Evolutionary conservation across 371 early-diverging fungal species (phyloP).

Genomic region (Choanephora cucurbitarum): DNA sequence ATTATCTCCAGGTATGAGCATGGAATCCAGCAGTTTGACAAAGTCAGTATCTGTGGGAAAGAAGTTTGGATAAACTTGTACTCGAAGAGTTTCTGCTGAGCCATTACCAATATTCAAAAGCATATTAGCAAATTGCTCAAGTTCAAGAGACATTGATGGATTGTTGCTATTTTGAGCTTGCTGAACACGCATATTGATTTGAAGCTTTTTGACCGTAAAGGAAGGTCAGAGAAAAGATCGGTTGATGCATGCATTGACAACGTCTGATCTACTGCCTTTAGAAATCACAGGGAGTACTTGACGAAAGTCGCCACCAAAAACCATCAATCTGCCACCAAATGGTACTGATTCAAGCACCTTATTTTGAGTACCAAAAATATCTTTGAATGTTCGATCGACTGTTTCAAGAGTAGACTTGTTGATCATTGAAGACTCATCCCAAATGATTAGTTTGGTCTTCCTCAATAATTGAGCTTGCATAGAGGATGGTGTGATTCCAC

Average conservation of each 20-base stretch:
- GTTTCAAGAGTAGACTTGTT: slow-evolving; percentile 22
- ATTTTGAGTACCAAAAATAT: slow-evolving; percentile 15
- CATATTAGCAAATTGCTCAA: slow-evolving; percentile 13
- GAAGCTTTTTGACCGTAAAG: too few relatives aligned
- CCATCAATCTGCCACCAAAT: slow-evolving; percentile 32
- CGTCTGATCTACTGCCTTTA: slow-evolving; percentile 8
- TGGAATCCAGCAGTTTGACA: too few relatives aligned
- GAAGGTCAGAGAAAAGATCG: slow-evolving; percentile 12
- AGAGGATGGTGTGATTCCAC: background rate
- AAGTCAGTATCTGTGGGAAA: too few relatives aligned
- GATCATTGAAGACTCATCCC: slow-evolving; percentile 30
- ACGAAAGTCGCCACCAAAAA: slow-evolving; percentile 27
- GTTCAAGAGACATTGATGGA: background rate
- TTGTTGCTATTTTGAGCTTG: slow-evolving; percentile 8
- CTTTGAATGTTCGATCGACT: slow-evolving; percentile 23
- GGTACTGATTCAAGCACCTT: slow-evolving; percentile 12
- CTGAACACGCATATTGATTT: slow-evolving; percentile 2
- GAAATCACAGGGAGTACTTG: slow-evolving; percentile 25
- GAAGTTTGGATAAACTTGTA: too few relatives aligned
- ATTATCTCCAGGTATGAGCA: too few relatives aligned
- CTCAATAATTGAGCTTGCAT: slow-evolving; percentile 8
- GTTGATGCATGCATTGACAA: slow-evolving; percentile 11
- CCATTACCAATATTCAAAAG: slow-evolving; percentile 8
- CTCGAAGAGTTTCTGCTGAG: background rate
- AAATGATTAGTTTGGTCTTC: slow-evolving; percentile 17